Conservation (phyloP, 1,284 basidiomycete genomes). For the Heterobasidion parviporum region DNA sequence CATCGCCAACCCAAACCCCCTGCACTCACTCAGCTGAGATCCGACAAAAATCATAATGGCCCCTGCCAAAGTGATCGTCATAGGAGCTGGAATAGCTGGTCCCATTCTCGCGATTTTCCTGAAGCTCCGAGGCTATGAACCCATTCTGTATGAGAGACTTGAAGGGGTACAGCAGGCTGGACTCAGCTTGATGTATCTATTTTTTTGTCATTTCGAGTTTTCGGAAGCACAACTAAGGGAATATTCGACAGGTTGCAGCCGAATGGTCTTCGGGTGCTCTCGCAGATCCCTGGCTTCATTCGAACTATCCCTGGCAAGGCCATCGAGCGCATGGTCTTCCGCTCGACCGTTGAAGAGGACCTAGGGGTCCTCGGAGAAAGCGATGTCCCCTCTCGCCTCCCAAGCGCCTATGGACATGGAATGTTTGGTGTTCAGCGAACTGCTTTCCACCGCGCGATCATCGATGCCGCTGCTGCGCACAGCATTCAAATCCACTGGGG, state of each 20-base stretch:
- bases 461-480: slow-evolving; percentile 23
- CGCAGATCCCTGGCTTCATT: slow-evolving; percentile 29
- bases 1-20: no score
- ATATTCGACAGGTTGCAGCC: slow-evolving; percentile 25
- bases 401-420: slow-evolving; percentile 15
- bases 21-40: no score
- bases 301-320: slow-evolving; percentile 23
- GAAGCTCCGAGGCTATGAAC: slow-evolving; percentile 32
- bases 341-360: slow-evolving; percentile 24
- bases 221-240: background rate
- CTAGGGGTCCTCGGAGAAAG: slow-evolving; percentile 22
- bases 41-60: background rate
- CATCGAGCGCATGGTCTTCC: slow-evolving; percentile 17
- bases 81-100: slow-evolving; percentile 36
- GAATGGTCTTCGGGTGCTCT: slow-evolving; percentile 32
- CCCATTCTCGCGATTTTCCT: slow-evolving; percentile 38
- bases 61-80: slow-evolving; percentile 28
- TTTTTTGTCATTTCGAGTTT: background rate
- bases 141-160: slow-evolving; percentile 33
- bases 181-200: slow-evolving; percentile 27
- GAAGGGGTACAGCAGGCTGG: slow-evolving; percentile 22
- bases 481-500: slow-evolving; percentile 31
- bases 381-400: slow-evolving; percentile 13
- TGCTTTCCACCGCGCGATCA: slow-evolving; percentile 24
- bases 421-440: slow-evolving; percentile 26